Percentiles rank a stretch among this genome's conserved stretches.
Conservation (phyloP, 148 eudicot genomes). For the Fagopyrum homotropicum region DNA sequence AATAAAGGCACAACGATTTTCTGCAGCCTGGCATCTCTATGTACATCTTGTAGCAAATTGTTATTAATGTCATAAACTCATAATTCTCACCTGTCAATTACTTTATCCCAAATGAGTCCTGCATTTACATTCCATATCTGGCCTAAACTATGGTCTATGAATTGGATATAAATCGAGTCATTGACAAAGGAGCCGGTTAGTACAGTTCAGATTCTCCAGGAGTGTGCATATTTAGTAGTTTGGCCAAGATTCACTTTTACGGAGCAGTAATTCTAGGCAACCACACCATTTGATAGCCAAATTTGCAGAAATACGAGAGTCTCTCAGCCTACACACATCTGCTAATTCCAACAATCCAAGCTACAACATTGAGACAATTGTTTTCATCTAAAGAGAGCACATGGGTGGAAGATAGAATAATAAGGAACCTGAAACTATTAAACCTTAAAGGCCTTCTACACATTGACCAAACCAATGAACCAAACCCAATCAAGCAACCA, state of each 20-base stretch:
- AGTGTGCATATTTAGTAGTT: neutral
- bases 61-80: neutral
- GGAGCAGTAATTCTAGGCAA: neutral
- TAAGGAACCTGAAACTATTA: neutral
- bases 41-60: neutral
- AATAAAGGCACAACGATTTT: neutral
- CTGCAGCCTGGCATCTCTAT: neutral
- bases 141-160: neutral
- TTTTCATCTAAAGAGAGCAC: neutral
- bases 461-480: neutral
- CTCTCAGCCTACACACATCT: neutral
- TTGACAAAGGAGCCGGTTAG: neutral
- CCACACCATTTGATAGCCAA: neutral
- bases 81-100: neutral
- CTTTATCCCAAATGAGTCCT: neutral
- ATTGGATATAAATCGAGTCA: neutral
- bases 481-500: neutral
- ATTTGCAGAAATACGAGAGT: neutral
- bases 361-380: neutral
- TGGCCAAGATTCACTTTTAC: neutral
- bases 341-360: neutral
- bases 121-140: neutral
- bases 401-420: neutral
- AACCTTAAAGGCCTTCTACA: neutral
- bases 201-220: neutral